A percentile compares a stretch with the other conserved stretches of the same genome.
phyloP scores from a whole-genome alignment of 1,139 yeast genomes.

The Lodderomyces pseudojiufengensis region DNA sequence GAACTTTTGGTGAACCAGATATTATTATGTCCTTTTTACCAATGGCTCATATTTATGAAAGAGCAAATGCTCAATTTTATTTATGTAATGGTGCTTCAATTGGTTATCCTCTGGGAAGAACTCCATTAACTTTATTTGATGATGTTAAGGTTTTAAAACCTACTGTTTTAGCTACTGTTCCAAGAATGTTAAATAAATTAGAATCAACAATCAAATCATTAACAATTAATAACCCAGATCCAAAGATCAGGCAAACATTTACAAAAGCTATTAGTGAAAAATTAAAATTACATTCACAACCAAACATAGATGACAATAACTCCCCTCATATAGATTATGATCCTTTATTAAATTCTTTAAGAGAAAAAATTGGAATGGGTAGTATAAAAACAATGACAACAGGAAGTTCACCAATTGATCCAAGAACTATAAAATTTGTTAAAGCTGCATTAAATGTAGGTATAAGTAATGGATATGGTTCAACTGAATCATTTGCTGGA shows the following conservation, averaged over 20 bases:
- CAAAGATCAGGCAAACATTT: constrained; percentile 22
- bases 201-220: constrained; percentile 46
- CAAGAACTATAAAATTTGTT: constrained; percentile 38
- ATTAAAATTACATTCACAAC: constrained; percentile 25
- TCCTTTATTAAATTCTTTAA: constrained; percentile 22
- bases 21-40: constrained; percentile 20
- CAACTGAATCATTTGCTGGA: constrained; percentile 47
- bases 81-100: constrained; percentile 28
- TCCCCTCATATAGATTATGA: constrained; percentile 30
- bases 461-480: constrained; percentile 43
- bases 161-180: constrained; percentile 33
- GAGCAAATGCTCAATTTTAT: constrained; percentile 25
- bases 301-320: constrained; percentile 8
- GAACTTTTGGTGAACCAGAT: constrained; percentile 19
- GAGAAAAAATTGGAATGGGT: constrained; percentile 36
- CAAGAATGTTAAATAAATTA: constrained; percentile 36
- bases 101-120: constrained; percentile 39
- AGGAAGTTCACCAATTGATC: constrained; percentile 45
- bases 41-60: constrained; percentile 64
- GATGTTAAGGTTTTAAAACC: constrained; percentile 37
- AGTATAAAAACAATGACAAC: constrained; percentile 25
- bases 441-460: constrained; percentile 40
- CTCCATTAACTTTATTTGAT: constrained; percentile 36
- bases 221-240: constrained; percentile 40
- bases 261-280: constrained; percentile 30